phyloP scores from a whole-genome alignment of 2,329 filamentous ascomycete genomes.

The Pestalotiopsis fici region DNA sequence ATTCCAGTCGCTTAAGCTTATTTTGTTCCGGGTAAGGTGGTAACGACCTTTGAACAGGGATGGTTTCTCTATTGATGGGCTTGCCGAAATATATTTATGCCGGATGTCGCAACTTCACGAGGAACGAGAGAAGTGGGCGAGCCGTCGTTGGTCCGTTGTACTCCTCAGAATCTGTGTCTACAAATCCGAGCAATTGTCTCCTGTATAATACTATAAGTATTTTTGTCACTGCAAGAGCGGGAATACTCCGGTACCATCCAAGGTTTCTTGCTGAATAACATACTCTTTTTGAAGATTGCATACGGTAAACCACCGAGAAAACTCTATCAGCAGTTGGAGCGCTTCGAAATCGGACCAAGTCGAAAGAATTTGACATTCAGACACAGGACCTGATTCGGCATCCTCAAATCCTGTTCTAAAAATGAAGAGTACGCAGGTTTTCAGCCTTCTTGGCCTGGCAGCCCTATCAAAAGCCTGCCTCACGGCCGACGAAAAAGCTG shows the following conservation, averaged over 20 bases:
- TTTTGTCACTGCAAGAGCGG: too few relatives aligned
- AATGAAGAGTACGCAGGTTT: constrained; percentile 4
- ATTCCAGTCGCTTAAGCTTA: not conserved
- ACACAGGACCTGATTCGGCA: too few relatives aligned
- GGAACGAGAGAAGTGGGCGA: not conserved
- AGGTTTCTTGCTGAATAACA: too few relatives aligned
- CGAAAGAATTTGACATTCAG: too few relatives aligned
- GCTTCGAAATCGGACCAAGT: too few relatives aligned
- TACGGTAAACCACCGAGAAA: too few relatives aligned
- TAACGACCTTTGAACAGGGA: not conserved
- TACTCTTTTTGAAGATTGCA: too few relatives aligned
- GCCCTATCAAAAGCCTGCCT: constrained; percentile 7
- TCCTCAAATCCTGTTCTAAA: too few relatives aligned
- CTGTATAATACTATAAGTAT: too few relatives aligned
- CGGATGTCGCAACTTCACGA: not conserved
- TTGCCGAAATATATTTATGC: not conserved
- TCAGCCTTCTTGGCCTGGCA: not conserved
- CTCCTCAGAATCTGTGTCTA: not conserved
- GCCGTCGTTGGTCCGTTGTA: not conserved
- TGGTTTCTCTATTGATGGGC: not conserved
- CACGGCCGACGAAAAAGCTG: not conserved
- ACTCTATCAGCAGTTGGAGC: too few relatives aligned
- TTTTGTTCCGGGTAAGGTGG: not conserved
- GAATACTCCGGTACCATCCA: too few relatives aligned
- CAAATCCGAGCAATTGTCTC: too few relatives aligned